Conservation (phyloP, 768 basidiomycete genomes). For the Rhodotorula toruloides region DNA sequence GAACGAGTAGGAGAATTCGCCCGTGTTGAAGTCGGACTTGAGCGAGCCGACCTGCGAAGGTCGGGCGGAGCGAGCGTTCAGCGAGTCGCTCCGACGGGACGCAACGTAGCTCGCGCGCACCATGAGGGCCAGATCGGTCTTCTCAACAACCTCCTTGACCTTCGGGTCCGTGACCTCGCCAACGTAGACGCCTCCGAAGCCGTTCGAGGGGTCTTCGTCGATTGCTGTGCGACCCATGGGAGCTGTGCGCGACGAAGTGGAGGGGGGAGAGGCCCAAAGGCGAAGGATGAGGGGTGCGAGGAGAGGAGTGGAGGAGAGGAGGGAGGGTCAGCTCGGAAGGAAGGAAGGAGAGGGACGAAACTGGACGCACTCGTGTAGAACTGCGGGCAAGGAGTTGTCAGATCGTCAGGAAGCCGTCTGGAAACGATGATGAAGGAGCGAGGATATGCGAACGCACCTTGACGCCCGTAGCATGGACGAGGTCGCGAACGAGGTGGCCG, state of each 20-base stretch:
- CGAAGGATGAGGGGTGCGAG: neutral
- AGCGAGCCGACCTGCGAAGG: constrained; percentile 14
- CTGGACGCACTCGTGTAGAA: constrained; percentile 35
- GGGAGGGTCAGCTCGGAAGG: neutral
- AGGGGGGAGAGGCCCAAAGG: neutral
- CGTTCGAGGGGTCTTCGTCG: constrained; percentile 61
- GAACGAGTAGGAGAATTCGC: constrained; percentile 60
- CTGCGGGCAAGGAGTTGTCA: neutral
- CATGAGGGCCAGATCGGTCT: constrained; percentile 67
- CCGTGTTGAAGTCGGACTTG: constrained; percentile 75
- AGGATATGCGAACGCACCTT: constrained; percentile 61
- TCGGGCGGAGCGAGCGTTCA: constrained; percentile 47
- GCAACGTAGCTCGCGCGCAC: constrained; percentile 44
- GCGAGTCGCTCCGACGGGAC: constrained; percentile 48
- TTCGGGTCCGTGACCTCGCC: constrained; percentile 64
- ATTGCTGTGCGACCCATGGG: constrained; percentile 61
- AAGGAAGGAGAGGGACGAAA: neutral
- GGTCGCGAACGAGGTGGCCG: constrained; percentile 58
- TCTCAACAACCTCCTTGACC: constrained; percentile 67
- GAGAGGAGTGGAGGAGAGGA: neutral
- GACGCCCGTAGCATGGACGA: constrained; percentile 62
- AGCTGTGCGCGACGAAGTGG: neutral
- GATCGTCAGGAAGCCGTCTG: constrained; percentile 56
- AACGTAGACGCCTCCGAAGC: constrained; percentile 71
- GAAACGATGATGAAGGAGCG: constrained; percentile 46